Percentiles rank a stretch among this genome's conserved stretches.
Evolutionary conservation across 345 rosid genomes (phyloP).

Genomic region (Litchi chinensis): DNA sequence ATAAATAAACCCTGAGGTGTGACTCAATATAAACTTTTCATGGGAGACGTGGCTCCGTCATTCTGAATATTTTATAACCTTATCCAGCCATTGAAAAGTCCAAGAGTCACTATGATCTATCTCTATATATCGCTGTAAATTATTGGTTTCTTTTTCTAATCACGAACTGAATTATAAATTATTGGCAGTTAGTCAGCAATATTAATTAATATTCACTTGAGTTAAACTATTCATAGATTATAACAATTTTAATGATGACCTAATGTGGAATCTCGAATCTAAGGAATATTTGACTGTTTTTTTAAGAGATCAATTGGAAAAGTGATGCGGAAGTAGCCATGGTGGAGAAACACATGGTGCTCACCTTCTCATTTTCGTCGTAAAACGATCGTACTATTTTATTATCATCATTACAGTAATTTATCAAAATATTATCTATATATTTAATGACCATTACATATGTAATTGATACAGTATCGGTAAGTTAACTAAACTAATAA

Average conservation of each 20-base stretch:
- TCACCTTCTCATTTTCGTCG: not conserved
- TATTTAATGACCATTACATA: too few relatives aligned
- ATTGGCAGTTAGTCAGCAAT: not conserved
- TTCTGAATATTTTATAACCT: not conserved
- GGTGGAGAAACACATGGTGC: slow-evolving; percentile 33
- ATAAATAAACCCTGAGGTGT: not conserved
- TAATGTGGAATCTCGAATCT: slow-evolving; percentile 32
- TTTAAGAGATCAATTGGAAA: not conserved
- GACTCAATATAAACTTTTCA: not conserved
- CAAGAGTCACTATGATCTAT: slow-evolving; percentile 22
- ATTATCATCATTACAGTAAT: too few relatives aligned
- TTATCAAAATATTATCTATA: too few relatives aligned
- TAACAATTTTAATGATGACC: slow-evolving; percentile 25
- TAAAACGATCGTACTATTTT: too few relatives aligned
- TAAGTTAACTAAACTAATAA: too few relatives aligned
- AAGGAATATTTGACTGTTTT: slow-evolving; percentile 7
- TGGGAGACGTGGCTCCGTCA: slow-evolving; percentile 16
- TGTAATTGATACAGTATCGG: too few relatives aligned
- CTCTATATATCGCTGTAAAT: not conserved
- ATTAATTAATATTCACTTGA: not conserved
- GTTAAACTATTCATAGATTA: slow-evolving; percentile 11
- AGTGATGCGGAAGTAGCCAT: not conserved
- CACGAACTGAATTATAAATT: slow-evolving; percentile 20
- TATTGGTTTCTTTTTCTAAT: slow-evolving; percentile 25
- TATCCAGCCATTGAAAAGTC: slow-evolving; percentile 17